phyloP scores from a whole-genome alignment of 768 basidiomycete genomes.

The Tylopilus plumbeoviolaceoides region DNA sequence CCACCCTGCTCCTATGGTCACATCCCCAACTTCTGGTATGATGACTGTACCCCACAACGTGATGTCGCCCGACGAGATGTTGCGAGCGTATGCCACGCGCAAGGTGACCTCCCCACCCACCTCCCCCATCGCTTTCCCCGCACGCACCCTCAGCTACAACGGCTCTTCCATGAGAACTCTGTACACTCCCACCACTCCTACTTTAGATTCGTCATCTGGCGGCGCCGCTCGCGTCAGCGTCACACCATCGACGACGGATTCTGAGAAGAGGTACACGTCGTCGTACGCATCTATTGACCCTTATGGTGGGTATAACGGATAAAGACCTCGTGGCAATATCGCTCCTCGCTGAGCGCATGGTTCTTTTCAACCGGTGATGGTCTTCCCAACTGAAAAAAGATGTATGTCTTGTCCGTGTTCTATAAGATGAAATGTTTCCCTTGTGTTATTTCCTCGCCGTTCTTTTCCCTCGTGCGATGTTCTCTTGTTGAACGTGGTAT shows the following conservation, averaged over 20 bases:
- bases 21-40: slow-evolving; percentile 37
- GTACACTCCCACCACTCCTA: slow-evolving; percentile 21
- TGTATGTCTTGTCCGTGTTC: slow-evolving; percentile 16
- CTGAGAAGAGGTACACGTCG: slow-evolving; percentile 24
- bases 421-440: slow-evolving; percentile 3
- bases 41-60: slow-evolving; percentile 37
- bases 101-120: slow-evolving; percentile 32
- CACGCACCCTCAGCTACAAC: slow-evolving; percentile 22
- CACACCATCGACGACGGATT: slow-evolving; percentile 5
- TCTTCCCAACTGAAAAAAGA: slow-evolving; percentile 3
- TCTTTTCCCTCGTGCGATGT: slow-evolving; percentile 4
- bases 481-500: slow-evolving; percentile 1
- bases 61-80: slow-evolving; percentile 71
- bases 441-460: not conserved
- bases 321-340: slow-evolving; percentile 1
- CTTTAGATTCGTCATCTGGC: slow-evolving; percentile 6
- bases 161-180: slow-evolving; percentile 28
- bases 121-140: slow-evolving; percentile 29
- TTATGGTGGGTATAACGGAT: slow-evolving; percentile 15
- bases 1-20: slow-evolving; percentile 23
- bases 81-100: slow-evolving; percentile 65
- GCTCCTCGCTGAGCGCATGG: not conserved
- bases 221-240: slow-evolving; percentile 3
- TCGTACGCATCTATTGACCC: slow-evolving; percentile 25
- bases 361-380: not conserved